Evolutionary conservation across 495 filamentous ascomycete genomes (phyloP).

Genomic region (Parathielavia hyrcaniae): DNA sequence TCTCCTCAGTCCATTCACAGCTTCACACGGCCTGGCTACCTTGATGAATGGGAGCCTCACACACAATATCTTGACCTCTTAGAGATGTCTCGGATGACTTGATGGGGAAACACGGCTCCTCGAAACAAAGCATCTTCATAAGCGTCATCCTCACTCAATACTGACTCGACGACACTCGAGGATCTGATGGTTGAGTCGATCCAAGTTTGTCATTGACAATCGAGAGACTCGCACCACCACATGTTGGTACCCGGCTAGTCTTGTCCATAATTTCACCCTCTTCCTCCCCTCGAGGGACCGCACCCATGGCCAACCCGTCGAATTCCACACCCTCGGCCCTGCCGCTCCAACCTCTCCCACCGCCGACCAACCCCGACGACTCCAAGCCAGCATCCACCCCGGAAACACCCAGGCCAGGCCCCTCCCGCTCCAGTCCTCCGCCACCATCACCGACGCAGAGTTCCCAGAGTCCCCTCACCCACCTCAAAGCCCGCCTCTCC

Average conservation of each 20-base stretch:
- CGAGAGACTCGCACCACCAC: not conserved
- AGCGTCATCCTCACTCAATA: not conserved
- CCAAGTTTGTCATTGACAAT: too few species aligned
- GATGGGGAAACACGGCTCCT: not conserved
- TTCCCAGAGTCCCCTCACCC: conserved; percentile 16
- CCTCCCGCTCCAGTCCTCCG: conserved; percentile 1
- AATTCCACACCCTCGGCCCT: conserved; percentile 13
- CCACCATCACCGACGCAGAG: conserved; percentile 5
- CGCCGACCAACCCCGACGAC: not conserved
- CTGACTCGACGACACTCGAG: too few species aligned
- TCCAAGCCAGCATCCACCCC: not conserved
- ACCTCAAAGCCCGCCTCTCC: conserved; percentile 27
- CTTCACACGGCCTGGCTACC: too few species aligned
- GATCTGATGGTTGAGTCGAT: too few species aligned
- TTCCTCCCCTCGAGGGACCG: conserved; percentile 4
- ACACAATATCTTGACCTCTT: not conserved
- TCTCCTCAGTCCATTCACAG: too few species aligned
- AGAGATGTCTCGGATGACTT: not conserved
- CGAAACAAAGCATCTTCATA: not conserved
- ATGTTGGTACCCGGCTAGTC: not conserved
- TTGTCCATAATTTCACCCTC: not conserved
- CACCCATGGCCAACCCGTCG: conserved; percentile 19
- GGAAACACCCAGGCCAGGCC: not conserved
- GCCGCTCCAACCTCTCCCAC: conserved; percentile 1
- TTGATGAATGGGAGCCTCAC: not conserved